Evolutionary conservation across 108 stramenopile genomes (phyloP), one percentile per base, ranked within the genome.

Genomic region (Pseudonitzschia multiseries): DNA sequence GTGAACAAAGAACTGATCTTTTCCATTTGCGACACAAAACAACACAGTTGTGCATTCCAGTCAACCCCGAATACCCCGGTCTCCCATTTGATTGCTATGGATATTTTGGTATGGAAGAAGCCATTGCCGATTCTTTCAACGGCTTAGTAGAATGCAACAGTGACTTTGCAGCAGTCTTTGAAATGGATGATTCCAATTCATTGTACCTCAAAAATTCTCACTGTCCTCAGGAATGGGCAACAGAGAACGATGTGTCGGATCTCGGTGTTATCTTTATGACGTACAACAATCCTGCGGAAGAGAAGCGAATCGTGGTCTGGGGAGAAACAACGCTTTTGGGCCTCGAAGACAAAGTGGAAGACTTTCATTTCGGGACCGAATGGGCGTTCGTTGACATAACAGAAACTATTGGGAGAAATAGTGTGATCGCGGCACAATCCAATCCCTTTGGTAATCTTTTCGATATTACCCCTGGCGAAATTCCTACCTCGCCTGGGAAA

Each of bases 71-170:
- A 51, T n/a, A 56, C 29, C 75, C 75, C 6, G 68, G 22, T 32
- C 0, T 21, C 2, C 41, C 67, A 40, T 76, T 76, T 41, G 48
- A 68, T 44, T 76, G 75, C 33, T 62, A 31, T 36, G 24, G 24
- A 0, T 53, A 48, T 42, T 42, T 29, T 26, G 68, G 67, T 33
- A n/a, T 5, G 22, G 22, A 48, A 8, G 42, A 68, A 57, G 75
- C 68, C 12, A 76, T 76, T 63, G 75, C 48, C 36, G 75, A 69
- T 62, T 56, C 65, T n/a, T 68, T 76, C 60, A 69, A 57, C 48
- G 75, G 75, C 2, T 44, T 76, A 31, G 68, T 69, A 0, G 46
- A 76, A 26, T 76, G 75, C 27, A 6, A 27, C 18, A 76, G 60
- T 44, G 3, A 0, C 17, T 46, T 57, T 50, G 68, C 65, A 6